phyloP scores from a whole-genome alignment of 2,329 filamentous ascomycete species.

The Colletotrichum trifolii region DNA sequence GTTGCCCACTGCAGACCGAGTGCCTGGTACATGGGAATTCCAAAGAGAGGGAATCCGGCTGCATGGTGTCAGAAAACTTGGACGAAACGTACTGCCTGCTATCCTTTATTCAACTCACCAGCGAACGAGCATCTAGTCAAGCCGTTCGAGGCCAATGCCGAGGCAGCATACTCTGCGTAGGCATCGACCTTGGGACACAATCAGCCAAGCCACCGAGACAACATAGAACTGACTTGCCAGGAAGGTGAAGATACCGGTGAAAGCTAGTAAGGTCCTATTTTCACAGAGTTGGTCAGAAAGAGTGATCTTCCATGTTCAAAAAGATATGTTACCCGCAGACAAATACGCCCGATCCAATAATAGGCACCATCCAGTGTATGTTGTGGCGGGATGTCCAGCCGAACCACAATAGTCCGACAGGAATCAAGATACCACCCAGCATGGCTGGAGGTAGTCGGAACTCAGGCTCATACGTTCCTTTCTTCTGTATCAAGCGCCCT shows the following conservation, averaged over 20 bases:
- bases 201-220: neutral
- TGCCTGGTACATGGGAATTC: constrained; percentile 75
- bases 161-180: constrained; percentile 82
- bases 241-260: constrained; percentile 88
- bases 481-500: constrained; percentile 63
- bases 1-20: constrained; percentile 79
- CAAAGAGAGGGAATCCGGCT: constrained; percentile 82
- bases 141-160: constrained; percentile 84
- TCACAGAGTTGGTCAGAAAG: too few species aligned
- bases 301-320: constrained; percentile 34
- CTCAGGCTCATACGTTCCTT: constrained; percentile 79
- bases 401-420: constrained; percentile 64
- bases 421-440: constrained; percentile 77
- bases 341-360: constrained; percentile 78
- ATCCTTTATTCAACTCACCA: constrained; percentile 51
- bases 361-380: constrained; percentile 44
- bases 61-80: neutral
- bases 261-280: constrained; percentile 77
- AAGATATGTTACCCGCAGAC: constrained; percentile 69
- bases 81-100: fast-evolving
- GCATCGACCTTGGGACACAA: constrained; percentile 68
- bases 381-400: constrained; percentile 33
- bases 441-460: constrained; percentile 85
- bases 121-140: constrained; percentile 83
- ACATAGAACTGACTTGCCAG: constrained; percentile 64